Conservation (phyloP, 2,329 filamentous ascomycete species). For the Aspergillus bombycis region DNA sequence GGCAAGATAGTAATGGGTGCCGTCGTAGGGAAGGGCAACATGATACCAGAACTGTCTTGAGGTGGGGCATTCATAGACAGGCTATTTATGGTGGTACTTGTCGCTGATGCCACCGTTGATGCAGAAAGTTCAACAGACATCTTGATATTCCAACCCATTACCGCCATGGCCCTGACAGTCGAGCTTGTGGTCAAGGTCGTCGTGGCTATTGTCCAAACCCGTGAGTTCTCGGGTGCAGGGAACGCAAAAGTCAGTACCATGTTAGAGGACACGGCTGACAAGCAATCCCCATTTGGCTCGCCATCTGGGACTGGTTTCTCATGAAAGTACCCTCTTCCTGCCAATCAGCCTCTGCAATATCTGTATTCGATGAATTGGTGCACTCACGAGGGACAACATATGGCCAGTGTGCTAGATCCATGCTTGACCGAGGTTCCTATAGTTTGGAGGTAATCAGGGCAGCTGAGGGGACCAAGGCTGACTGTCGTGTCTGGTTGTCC, state of each 20-base stretch:
- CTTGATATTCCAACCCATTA: not conserved
- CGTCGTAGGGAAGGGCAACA: rapidly evolving
- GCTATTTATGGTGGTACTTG: rapidly evolving
- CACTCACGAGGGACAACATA: too few species aligned
- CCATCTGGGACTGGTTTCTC: rapidly evolving
- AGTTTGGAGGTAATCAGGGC: too few species aligned
- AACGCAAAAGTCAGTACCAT: too few species aligned
- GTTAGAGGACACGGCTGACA: too few species aligned
- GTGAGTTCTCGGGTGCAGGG: rapidly evolving
- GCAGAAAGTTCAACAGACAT: not conserved
- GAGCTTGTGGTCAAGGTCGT: not conserved
- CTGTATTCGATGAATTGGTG: rapidly evolving
- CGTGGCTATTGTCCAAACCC: too few species aligned
- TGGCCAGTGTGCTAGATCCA: too few species aligned
- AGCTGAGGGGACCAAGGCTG: too few species aligned
- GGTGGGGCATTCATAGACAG: rapidly evolving
- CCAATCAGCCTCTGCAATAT: too few species aligned
- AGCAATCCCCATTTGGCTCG: too few species aligned
- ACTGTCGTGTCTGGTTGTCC: too few species aligned
- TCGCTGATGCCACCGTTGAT: not conserved
- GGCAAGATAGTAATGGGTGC: not conserved
- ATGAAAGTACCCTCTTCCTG: too few species aligned
- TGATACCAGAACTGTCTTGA: rapidly evolving
- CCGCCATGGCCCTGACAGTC: not conserved
- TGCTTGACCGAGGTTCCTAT: too few species aligned